These are phyloP conservation scores for Puccinellia tenuiflora DNA, from an alignment of 176 grass and related monocot genomes.

Conservation along the genomic window DNA sequence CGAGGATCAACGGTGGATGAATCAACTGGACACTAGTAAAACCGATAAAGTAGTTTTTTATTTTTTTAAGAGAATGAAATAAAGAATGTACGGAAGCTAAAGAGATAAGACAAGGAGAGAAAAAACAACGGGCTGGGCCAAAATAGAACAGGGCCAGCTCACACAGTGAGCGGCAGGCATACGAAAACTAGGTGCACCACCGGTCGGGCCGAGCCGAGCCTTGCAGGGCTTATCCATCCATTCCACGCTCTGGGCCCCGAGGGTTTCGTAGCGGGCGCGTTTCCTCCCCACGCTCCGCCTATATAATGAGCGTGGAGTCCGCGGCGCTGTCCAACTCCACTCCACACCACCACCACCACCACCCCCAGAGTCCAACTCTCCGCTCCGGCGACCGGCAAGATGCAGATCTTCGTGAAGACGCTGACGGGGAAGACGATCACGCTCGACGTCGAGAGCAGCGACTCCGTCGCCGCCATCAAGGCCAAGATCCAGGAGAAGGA, in stretches of 20 bases:
- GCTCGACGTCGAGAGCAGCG: slow-evolving; percentile 47
- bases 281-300: background rate
- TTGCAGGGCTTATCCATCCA: no score
- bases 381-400: slow-evolving; percentile 7
- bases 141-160: no score
- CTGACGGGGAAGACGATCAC: slow-evolving; percentile 18
- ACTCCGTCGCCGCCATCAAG: slow-evolving; percentile 56
- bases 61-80: no score
- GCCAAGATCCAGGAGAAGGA: slow-evolving; percentile 57
- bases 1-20: no score
- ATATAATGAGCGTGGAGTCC: background rate
- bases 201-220: no score
- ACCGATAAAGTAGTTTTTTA: no score
- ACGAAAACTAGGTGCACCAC: no score
- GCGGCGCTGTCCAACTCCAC: slow-evolving; percentile 11
- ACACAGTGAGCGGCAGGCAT: no score
- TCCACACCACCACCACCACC: background rate
- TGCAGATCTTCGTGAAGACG: slow-evolving; percentile 40
- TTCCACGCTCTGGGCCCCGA: background rate
- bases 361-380: background rate
- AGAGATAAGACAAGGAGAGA: no score
- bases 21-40: no score
- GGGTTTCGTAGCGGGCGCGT: slow-evolving; percentile 2
- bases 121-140: no score
- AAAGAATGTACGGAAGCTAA: no score